Evolutionary conservation across 2,329 filamentous ascomycete species (phyloP), one percentile per base, ranked within the genome.

Genomic region (Xylaria sp.): DNA sequence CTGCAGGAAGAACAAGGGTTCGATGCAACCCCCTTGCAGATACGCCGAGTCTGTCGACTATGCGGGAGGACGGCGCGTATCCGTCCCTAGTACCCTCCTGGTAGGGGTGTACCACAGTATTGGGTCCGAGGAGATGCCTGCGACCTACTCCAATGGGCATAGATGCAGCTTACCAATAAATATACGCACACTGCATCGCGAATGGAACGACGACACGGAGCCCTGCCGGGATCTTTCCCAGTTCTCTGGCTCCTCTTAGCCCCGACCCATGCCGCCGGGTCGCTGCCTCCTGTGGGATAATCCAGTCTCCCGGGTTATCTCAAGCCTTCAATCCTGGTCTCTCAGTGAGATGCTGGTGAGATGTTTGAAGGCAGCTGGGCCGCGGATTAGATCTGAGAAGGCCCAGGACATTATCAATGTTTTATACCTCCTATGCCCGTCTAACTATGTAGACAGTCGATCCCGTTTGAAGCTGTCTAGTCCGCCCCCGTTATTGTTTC

Each of bases 341-440:
- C 6, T 51, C 10, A n/a, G 12, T 12, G 47, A 40, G 12, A 60
- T 55, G 53, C 16, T 18, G 50, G 29, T 23, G 12, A 48, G 51
- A 27, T 4, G 13, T 18, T 37, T 23, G 29, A 59, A 58, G 68
- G 63, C 61, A 64, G 40, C 65, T 68, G 32, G 65, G 35, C 58
- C 68, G 68, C 68, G 67, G 48, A 62, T 59, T 18, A 29, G 25
- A 23, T 42, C 13, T 47, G 9, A 23, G 10, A 48, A 18, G 4
- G 5, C 23, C 3, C 35, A 2, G 23, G 21, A 13, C 23, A n/a
- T 54, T 44, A 44, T 44, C 40, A 25, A 12, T 54, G 55, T 67
- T 53, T 57, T 10, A 64, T 35, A 50, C 25, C 2, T 32, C 16
- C 27, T 10, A 35, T 50, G 10, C 21, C 27, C 35, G 16, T 35